Conservation (phyloP, 148 eudicot genomes). For the Diospyros lotus region DNA sequence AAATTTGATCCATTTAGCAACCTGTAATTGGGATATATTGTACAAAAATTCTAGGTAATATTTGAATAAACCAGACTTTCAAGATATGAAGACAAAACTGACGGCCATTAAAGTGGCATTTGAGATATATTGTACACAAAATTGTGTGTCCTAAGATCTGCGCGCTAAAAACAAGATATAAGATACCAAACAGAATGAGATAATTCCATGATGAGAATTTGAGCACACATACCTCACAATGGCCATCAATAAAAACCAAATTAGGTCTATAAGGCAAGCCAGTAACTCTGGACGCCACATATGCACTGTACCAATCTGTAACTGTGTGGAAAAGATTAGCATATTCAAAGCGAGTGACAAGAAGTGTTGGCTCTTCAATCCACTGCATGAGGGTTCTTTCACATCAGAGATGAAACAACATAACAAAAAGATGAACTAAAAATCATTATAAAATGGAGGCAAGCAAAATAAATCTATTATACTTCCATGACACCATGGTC, state of each 20-base stretch:
- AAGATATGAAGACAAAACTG: not conserved
- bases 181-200: too few relatives aligned
- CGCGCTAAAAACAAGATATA: too few relatives aligned
- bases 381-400: constrained; percentile 53
- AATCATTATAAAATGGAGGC: not conserved
- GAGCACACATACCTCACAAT: constrained; percentile 54
- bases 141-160: too few relatives aligned
- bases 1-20: not conserved
- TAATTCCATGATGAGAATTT: not conserved
- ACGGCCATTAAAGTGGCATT: not conserved
- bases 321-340: constrained; percentile 92
- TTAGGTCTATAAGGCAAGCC: constrained; percentile 86
- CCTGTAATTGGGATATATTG: not conserved
- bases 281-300: constrained; percentile 80
- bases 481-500: not conserved
- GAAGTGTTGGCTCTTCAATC: constrained; percentile 91
- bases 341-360: constrained; percentile 88
- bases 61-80: not conserved
- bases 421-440: not conserved
- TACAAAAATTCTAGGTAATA: not conserved
- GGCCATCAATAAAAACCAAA: constrained; percentile 91
- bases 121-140: not conserved
- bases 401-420: constrained; percentile 15
- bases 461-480: not conserved
- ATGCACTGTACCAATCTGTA: constrained; percentile 95